A percentile compares a stretch with the other conserved stretches of the same genome.
phyloP scores from a whole-genome alignment of 176 grass and related monocot species.

The Poa annua region DNA sequence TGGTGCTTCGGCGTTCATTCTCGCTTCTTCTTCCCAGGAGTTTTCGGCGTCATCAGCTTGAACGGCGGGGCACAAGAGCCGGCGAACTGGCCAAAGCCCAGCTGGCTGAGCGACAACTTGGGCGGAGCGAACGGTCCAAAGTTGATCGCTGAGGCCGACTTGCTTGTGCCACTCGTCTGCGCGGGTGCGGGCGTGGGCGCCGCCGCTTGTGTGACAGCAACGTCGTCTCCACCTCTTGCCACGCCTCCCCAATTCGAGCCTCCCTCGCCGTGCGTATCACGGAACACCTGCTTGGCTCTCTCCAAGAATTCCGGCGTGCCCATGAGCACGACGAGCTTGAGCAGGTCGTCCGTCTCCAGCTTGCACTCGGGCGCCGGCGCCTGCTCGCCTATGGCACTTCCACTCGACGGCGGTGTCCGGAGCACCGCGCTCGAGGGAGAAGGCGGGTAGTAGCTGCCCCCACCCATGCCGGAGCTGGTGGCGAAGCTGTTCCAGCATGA shows the following conservation, averaged over 20 bases:
- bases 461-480: not conserved
- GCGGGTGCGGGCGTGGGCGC: not conserved
- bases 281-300: conserved; percentile 43
- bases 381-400: not conserved
- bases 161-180: not conserved
- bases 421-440: not conserved
- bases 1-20: not conserved
- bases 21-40: conserved; percentile 38
- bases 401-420: not conserved
- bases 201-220: not conserved
- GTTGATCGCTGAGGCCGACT: not conserved
- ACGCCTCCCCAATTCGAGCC: not conserved
- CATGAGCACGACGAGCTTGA: conserved; percentile 46
- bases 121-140: conserved; percentile 48
- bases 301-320: conserved; percentile 43
- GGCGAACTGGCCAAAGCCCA: conserved; percentile 54
- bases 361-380: conserved; percentile 23
- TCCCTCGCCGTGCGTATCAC: not conserved
- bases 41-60: conserved; percentile 33
- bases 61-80: conserved; percentile 38
- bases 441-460: not conserved
- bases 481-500: conserved; percentile 10
- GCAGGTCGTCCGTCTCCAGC: conserved; percentile 59
- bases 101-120: conserved; percentile 40
- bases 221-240: not conserved